These are phyloP conservation scores for Leptographium galeiforme DNA, from an alignment of 2,329 filamentous ascomycete species.

Conservation along the genomic window DNA sequence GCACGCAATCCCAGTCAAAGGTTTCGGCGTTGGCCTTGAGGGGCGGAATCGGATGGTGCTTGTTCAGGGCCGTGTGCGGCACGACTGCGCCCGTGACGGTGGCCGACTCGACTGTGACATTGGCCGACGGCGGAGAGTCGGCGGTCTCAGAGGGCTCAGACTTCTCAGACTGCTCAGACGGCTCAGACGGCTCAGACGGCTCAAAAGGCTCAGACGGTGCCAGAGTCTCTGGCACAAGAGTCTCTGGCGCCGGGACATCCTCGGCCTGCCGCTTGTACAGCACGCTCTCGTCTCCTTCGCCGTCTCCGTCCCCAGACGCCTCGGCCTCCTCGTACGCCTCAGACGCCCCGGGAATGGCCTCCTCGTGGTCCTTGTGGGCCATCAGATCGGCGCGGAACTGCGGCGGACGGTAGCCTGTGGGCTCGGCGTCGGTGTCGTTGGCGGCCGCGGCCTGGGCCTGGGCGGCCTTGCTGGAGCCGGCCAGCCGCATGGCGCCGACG, in stretches of 20 bases:
- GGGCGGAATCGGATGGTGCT: conserved; percentile 10
- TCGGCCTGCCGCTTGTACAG: too few species aligned
- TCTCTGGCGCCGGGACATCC: too few species aligned
- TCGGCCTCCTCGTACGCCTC: conserved; percentile 1
- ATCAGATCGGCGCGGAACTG: not conserved
- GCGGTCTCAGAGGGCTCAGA: too few species aligned
- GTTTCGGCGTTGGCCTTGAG: conserved; percentile 21
- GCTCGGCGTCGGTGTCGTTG: conserved; percentile 9
- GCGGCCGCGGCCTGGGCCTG: conserved; percentile 21
- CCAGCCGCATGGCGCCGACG: conserved; percentile 13
- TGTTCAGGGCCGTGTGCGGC: not conserved
- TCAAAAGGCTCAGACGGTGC: too few species aligned
- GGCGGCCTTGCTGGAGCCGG: conserved; percentile 19
- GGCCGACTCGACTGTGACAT: not conserved
- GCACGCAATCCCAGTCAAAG: conserved; percentile 35
- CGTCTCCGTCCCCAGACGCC: too few species aligned
- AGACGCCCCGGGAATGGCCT: not conserved
- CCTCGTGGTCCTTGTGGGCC: not conserved
- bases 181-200: too few species aligned
- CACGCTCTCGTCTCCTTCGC: too few species aligned
- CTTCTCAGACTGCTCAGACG: too few species aligned
- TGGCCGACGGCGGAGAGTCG: not conserved
- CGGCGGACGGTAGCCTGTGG: conserved; percentile 17
- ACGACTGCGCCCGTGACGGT: not conserved
- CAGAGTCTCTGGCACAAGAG: too few species aligned